phyloP scores from a whole-genome alignment of 1,284 basidiomycete species.

The Gastroboletus turbinatus region DNA sequence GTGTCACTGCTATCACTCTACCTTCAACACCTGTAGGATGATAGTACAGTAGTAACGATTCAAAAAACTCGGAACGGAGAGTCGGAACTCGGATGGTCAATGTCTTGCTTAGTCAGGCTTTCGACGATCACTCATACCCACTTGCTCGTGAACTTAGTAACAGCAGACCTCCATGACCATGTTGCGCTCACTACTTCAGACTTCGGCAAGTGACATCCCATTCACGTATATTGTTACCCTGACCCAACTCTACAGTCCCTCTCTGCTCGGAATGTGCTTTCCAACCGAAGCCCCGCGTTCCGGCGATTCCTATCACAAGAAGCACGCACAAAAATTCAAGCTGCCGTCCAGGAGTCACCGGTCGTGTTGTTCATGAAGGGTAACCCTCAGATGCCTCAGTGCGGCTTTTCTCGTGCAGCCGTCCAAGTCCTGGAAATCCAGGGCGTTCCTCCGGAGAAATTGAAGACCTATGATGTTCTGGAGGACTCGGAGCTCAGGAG shows the following conservation, averaged over 20 bases:
- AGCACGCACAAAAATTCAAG: slow-evolving; percentile 38
- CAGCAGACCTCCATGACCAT: slow-evolving; percentile 15
- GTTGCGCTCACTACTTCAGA: slow-evolving; percentile 38
- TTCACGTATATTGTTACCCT: neutral
- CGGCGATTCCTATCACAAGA: slow-evolving; percentile 48
- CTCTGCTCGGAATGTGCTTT: slow-evolving; percentile 12
- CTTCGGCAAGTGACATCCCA: slow-evolving; percentile 9
- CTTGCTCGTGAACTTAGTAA: neutral
- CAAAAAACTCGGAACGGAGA: too few species aligned
- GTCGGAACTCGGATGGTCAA: too few species aligned
- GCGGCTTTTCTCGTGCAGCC: slow-evolving; percentile 94
- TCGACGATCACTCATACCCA: neutral
- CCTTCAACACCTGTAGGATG: too few species aligned
- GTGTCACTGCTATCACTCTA: too few species aligned
- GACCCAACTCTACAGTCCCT: slow-evolving; percentile 23
- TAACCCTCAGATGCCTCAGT: slow-evolving; percentile 80
- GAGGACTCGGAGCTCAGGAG: slow-evolving; percentile 82
- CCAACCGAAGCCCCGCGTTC: slow-evolving; percentile 6
- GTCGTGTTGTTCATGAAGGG: slow-evolving; percentile 91
- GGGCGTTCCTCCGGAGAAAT: slow-evolving; percentile 75
- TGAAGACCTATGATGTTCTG: slow-evolving; percentile 89
- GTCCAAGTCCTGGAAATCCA: slow-evolving; percentile 91
- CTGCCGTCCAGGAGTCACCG: slow-evolving; percentile 54
- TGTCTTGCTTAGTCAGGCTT: neutral
- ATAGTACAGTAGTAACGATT: too few species aligned